Evolutionary conservation across 352 stramenopile species (phyloP), one percentile per base, ranked within the genome.

Genomic region (Phytophthora agathidicida): DNA sequence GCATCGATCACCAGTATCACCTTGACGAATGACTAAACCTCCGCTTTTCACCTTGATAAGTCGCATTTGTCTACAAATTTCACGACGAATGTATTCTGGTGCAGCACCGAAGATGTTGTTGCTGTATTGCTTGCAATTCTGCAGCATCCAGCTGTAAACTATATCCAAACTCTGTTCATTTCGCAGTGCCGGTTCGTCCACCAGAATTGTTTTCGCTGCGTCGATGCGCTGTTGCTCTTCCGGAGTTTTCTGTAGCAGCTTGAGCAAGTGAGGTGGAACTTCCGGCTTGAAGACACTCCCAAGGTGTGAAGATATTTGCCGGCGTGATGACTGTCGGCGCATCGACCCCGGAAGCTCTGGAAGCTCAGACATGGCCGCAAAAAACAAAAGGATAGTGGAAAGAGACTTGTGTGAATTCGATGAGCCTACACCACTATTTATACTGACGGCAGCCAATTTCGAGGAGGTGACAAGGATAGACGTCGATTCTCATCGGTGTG

Each of bases 81-180:
- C 82, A 10, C 82, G 83, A 14, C 83, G 71, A 53, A 90, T 88
- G 38, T 92, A 90, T 56, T 92, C 83, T 3, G 80, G 83, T 27
- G 80, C 77, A 3, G 83, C 72, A 7, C 79, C 83, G 39, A 92
- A 90, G 41, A 92, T 92, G 51, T 90, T 89, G 74, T 89, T 90
- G 66, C 80, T 89, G 61, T 89, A 86, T 63, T 89, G 77, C 45
- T 89, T 88, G 47, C 83, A 92, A 68, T 90, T 89, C 32, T 83
- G 71, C 39, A 89, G 66, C 83, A 92, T 92, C 83, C 83, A 92
- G 33, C 76, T 66, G 68, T 89, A 92, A 4, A 92, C 75, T 1
- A 89, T 32, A 16, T 89, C 76, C 24, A 90, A 77, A 47, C 80
- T 89, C 33, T 80, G 57, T 49, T 92, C 83, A 32, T 86, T 88